Percentiles rank a stretch among this genome's conserved stretches.
phyloP scores from a whole-genome alignment of 768 basidiomycete genomes.

The Calocybe gangraenosa region DNA sequence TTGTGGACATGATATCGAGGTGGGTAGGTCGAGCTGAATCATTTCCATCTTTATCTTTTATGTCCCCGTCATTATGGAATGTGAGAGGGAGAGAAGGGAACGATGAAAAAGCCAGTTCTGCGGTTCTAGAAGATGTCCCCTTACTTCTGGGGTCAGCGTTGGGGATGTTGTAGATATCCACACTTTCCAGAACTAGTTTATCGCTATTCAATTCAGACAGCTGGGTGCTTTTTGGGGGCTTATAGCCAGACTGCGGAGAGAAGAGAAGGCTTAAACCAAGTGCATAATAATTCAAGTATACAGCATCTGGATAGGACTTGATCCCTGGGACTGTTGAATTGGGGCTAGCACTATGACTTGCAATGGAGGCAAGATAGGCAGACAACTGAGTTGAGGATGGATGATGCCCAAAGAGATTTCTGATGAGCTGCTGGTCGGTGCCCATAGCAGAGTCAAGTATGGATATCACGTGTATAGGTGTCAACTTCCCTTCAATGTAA shows the following conservation, averaged over 20 bases:
- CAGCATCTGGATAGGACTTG: conserved; percentile 76
- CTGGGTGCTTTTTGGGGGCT: conserved; percentile 41
- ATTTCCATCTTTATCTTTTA: conserved; percentile 35
- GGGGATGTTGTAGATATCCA: conserved; percentile 79
- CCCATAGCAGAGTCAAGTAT: no score
- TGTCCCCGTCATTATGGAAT: conserved; percentile 32
- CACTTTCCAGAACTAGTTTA: conserved; percentile 54
- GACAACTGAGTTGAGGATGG: conserved; percentile 44
- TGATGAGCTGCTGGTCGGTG: no score
- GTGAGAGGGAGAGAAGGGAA: conserved; percentile 54
- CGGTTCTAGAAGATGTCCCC: conserved; percentile 32
- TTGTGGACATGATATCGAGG: conserved; percentile 42
- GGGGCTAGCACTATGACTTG: conserved; percentile 19
- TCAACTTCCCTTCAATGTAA: no score
- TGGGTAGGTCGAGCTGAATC: conserved; percentile 29
- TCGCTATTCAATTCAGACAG: conserved; percentile 45
- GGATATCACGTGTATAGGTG: no score
- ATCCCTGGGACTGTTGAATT: conserved; percentile 47
- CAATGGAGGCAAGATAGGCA: conserved; percentile 37
- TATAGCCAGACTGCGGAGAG: conserved; percentile 61
- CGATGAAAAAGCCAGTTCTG: conserved; percentile 52
- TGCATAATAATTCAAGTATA: conserved; percentile 81
- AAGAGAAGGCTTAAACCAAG: conserved; percentile 84
- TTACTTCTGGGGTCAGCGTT: conserved; percentile 24
- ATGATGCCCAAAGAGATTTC: conserved; percentile 45